Evolutionary conservation across 805 yeast genomes (phyloP), one percentile per base, ranked within the genome.

Genomic region (Kuraishia capsulata): DNA sequence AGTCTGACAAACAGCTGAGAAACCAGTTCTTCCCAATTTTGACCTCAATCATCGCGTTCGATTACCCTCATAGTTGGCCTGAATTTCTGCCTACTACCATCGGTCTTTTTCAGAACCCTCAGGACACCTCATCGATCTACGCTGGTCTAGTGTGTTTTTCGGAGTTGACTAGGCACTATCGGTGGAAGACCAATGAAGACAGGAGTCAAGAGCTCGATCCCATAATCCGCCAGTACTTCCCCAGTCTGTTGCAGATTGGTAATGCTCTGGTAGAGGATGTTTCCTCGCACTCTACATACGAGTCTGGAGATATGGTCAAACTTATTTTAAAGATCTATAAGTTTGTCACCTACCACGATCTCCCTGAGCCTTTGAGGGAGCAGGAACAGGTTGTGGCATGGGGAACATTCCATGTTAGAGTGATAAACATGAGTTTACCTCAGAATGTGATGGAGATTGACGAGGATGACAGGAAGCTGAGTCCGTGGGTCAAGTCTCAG

Each of bases 311-410:
- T 45, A 78, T 89, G 66, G 62, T 86, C 33, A 84, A 82, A 45
- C 66, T 84, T 45, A 70, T 87, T 32, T 57, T 89, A 39, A 92
- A 92, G 53, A 67, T 74, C 39, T 88, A 78, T 64, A 90, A 90
- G 56, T 84, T 83, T 56, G 83, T 80, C 32, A 82, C 94, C 1
- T 81, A 78, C 55, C 73, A 70, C 49, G 96, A 88, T 53, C 61
- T 90, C 38, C 97, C 97, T 2, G 64, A 56, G 3, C 71, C 77
- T 2, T 59, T 82, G 53, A 79, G 86, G 65, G 60, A 65, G 33
- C 50, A 64, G 40, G 73, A 78, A 42, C 44, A 62, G 40, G 55
- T 78, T 51, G 56, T 69, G 30, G 64, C 73, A 16, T 89, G 97
- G 94, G 81, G 85, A 2, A 73, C 76, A 38, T 72, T 92, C 44